Conservation (phyloP, 345 rosid species). For the Citrus maxima region DNA sequence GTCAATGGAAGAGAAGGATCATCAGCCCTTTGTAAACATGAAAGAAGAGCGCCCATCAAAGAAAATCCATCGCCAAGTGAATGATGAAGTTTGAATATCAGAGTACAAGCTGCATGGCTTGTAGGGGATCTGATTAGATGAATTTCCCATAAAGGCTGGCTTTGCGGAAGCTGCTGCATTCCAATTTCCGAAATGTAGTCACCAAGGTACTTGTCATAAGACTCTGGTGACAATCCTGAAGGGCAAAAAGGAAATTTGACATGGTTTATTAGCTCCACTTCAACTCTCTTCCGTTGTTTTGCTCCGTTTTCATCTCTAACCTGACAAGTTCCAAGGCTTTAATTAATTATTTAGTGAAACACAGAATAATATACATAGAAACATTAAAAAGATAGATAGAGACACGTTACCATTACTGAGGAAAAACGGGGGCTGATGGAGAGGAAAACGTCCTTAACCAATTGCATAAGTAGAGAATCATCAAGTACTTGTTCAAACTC, state of each 20-base stretch:
- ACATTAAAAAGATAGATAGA: not conserved
- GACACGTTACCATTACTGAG: slow-evolving; percentile 37
- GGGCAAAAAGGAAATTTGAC: slow-evolving; percentile 29
- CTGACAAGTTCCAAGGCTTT: slow-evolving; percentile 7
- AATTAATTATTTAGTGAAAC: too few species aligned
- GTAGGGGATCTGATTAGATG: slow-evolving; percentile 44
- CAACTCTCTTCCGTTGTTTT: slow-evolving; percentile 34
- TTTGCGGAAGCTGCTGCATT: slow-evolving; percentile 22
- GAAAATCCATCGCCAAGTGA: slow-evolving; percentile 53
- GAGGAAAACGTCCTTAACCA: slow-evolving; percentile 27
- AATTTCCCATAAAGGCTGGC: slow-evolving; percentile 49
- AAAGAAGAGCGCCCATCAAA: slow-evolving; percentile 51
- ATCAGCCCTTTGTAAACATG: slow-evolving; percentile 52
- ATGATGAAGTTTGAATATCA: slow-evolving; percentile 55
- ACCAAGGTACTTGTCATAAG: slow-evolving; percentile 29
- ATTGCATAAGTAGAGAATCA: not conserved
- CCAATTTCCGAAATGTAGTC: slow-evolving; percentile 33
- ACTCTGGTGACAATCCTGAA: slow-evolving; percentile 21
- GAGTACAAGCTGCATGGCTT: slow-evolving; percentile 22
- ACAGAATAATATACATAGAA: not conserved
- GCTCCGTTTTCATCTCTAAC: slow-evolving; percentile 24
- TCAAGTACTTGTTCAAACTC: slow-evolving; percentile 28
- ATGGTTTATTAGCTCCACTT: slow-evolving; percentile 32
- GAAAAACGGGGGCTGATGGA: slow-evolving; percentile 42
- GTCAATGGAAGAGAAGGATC: slow-evolving; percentile 42